These are phyloP conservation scores for Dryadomyces quercivorus DNA, from an alignment of 2,329 filamentous ascomycete genomes.

Conservation along the genomic window DNA sequence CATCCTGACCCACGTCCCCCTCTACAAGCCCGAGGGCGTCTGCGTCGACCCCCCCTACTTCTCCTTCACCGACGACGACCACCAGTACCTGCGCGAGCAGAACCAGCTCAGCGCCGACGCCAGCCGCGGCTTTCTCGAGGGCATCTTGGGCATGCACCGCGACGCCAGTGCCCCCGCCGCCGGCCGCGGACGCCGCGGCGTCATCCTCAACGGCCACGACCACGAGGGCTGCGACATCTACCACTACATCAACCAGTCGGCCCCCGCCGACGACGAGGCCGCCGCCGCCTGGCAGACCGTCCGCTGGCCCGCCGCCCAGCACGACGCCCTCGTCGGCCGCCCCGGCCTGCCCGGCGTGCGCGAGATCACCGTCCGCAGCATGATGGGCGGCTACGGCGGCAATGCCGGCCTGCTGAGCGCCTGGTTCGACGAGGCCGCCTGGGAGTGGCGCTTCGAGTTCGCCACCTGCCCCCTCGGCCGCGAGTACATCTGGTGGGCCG, in stretches of 20 bases:
- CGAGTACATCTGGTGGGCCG: conserved; percentile 90
- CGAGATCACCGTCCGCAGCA: conserved; percentile 88
- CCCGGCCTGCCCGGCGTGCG: conserved; percentile 51
- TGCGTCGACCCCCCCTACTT: conserved; percentile 82
- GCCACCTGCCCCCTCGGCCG: conserved; percentile 65
- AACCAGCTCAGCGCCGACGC: conserved; percentile 71
- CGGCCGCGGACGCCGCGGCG: conserved; percentile 57
- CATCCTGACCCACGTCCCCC: conserved; percentile 80
- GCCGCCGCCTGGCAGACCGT: conserved; percentile 32
- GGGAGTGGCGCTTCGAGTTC: conserved; percentile 77
- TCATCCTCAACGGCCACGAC: conserved; percentile 88
- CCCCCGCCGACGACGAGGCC: conserved; percentile 23
- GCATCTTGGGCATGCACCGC: conserved; percentile 67
- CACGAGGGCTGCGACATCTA: conserved; percentile 87
- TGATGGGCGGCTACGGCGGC: conserved; percentile 96
- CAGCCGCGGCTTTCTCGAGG: conserved; percentile 66
- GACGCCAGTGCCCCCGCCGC: conserved; percentile 42
- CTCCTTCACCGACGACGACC: conserved; percentile 52
- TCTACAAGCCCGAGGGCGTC: conserved; percentile 70
- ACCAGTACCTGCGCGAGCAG: conserved; percentile 74
- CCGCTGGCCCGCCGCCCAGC: conserved; percentile 35
- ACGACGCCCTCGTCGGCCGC: conserved; percentile 26
- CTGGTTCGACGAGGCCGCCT: conserved; percentile 67
- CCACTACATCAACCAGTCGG: conserved; percentile 62
- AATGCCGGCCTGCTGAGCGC: conserved; percentile 79